A percentile compares a stretch with the other conserved stretches of the same genome.
Conservation (phyloP, 805 yeast genomes). For the Jamesozyma rosinii region DNA sequence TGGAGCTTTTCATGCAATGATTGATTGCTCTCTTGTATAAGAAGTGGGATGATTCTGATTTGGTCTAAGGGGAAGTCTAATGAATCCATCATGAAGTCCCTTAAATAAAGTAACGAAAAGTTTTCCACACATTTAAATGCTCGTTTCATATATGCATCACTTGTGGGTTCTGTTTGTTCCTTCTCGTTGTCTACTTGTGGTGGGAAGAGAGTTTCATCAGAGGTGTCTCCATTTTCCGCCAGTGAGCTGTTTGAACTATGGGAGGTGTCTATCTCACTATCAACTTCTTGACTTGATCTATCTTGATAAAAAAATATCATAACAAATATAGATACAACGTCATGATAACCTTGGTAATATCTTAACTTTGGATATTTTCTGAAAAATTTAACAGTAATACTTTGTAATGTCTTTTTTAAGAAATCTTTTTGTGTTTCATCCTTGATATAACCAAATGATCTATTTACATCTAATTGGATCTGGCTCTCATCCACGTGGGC, state of each 20-base stretch:
- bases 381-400: constrained; percentile 45
- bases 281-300: neutral
- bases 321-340: constrained; percentile 60
- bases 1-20: constrained; percentile 30
- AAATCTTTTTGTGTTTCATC: constrained; percentile 15
- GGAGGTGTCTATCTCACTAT: neutral
- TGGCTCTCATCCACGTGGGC: constrained; percentile 68
- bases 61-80: constrained; percentile 60
- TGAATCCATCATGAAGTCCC: constrained; percentile 79
- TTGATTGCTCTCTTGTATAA: constrained; percentile 44
- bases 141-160: neutral
- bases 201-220: neutral
- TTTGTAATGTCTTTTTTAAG: constrained; percentile 20
- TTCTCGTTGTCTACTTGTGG: neutral
- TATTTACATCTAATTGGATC: constrained; percentile 63
- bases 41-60: constrained; percentile 53
- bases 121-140: constrained; percentile 42
- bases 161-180: constrained; percentile 17
- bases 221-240: neutral
- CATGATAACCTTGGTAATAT: constrained; percentile 93
- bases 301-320: constrained; percentile 35
- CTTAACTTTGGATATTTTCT: constrained; percentile 51
- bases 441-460: constrained; percentile 46
- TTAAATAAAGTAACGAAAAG: constrained; percentile 50
- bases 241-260: neutral